Conservation (phyloP, 352 stramenopile species). For the Globisporangium solare region DNA sequence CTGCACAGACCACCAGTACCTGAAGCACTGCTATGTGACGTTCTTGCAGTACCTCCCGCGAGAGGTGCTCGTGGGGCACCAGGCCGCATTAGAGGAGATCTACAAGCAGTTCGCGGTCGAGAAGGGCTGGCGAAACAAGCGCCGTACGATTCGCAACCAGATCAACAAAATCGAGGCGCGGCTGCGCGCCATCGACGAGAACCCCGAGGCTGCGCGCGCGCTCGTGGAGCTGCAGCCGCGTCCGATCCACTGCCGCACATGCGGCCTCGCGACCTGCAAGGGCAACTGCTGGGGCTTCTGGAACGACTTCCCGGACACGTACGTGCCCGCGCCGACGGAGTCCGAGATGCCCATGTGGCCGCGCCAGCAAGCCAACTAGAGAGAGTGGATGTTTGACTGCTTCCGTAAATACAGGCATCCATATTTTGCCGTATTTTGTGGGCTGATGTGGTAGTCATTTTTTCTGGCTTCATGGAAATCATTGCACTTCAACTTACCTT, state of each 20-base stretch:
- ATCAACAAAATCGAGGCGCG: conserved; percentile 53
- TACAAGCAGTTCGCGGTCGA: conserved; percentile 37
- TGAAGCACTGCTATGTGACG: conserved; percentile 70
- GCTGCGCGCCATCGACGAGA: conserved; percentile 30
- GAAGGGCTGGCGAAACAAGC: conserved; percentile 70
- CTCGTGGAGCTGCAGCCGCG: conserved; percentile 24
- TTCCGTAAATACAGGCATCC: no score
- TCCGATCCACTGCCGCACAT: conserved; percentile 66
- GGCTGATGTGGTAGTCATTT: neutral
- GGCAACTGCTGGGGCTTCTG: conserved; percentile 78
- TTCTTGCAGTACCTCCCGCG: conserved; percentile 64
- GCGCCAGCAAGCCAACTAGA: no score
- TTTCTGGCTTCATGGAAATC: conserved; percentile 13
- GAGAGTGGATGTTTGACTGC: no score
- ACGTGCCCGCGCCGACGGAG: no score
- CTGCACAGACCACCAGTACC: conserved; percentile 66
- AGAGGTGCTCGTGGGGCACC: conserved; percentile 36
- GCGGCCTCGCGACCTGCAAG: conserved; percentile 39
- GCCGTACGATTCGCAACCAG: conserved; percentile 66
- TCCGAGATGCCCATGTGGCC: no score
- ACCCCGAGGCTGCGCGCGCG: conserved; percentile 35
- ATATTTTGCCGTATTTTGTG: neutral
- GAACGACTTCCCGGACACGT: conserved; percentile 34
- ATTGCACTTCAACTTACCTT: conserved; percentile 12
- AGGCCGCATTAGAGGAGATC: conserved; percentile 42